These are phyloP conservation scores for Colletotrichum echinochloae DNA, from an alignment of 2,329 filamentous ascomycete species.

Conservation along the genomic window DNA sequence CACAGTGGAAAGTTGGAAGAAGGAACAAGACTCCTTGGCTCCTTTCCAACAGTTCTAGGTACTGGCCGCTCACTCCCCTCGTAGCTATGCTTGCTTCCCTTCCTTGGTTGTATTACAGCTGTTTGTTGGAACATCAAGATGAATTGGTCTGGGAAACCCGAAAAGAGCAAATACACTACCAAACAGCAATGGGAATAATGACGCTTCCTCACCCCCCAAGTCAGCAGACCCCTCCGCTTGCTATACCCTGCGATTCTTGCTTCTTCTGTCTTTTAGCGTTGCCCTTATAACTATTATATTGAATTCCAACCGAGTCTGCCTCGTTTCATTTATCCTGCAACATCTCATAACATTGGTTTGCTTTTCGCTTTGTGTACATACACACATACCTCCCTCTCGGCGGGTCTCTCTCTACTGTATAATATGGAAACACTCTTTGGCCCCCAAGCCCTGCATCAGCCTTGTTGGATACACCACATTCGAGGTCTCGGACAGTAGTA, in stretches of 20 bases:
- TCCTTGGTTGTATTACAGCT: neutral
- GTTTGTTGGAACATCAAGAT: neutral
- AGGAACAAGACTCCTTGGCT: neutral
- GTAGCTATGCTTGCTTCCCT: neutral
- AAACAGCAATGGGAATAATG: no score
- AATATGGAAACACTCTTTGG: neutral
- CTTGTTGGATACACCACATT: neutral
- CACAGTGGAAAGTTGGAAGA: neutral
- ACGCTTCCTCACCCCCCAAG: neutral
- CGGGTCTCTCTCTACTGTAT: neutral
- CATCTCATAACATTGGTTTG: neutral
- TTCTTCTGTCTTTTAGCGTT: neutral
- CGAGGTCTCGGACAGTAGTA: no score
- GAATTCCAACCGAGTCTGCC: neutral
- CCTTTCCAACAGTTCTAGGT: neutral
- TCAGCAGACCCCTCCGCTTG: neutral
- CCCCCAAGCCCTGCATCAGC: neutral
- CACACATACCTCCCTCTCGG: neutral
- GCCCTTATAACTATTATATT: neutral
- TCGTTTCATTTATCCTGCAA: neutral
- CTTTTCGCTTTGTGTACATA: neutral
- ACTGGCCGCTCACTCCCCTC: neutral
- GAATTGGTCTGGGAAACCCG: neutral
- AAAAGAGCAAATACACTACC: neutral
- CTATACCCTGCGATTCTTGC: neutral